Conservation (phyloP, 2,329 filamentous ascomycete species). For the Phyllosticta ampelicida region DNA sequence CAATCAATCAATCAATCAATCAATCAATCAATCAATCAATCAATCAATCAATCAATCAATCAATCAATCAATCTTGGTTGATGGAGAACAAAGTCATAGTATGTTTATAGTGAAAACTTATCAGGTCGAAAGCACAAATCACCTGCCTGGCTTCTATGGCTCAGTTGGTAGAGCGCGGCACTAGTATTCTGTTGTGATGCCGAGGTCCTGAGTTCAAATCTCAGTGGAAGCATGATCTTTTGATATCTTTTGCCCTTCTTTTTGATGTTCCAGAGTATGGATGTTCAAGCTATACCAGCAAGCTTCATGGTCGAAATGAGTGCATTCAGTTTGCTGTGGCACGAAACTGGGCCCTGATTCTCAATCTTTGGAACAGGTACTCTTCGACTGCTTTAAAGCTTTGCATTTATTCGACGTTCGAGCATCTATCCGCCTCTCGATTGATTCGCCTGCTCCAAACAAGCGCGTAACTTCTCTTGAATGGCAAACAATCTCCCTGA, state of each 20-base stretch:
- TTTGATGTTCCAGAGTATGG: no score
- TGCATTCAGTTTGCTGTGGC: no score
- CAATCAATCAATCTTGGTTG: no score
- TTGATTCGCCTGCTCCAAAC: neutral
- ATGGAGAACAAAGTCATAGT: no score
- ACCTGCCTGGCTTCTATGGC: constrained; percentile 10
- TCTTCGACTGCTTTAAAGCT: neutral
- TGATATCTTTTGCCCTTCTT: neutral
- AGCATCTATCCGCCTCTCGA: neutral
- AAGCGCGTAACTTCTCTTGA: neutral
- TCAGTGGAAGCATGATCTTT: constrained; percentile 11
- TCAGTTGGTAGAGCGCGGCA: constrained; percentile 11
- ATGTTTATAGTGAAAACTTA: no score
- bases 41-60: no score
- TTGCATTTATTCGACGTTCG: neutral
- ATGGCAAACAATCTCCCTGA: neutral
- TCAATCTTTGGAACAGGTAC: neutral
- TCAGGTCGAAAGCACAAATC: no score
- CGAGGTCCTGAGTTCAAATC: constrained; percentile 11
- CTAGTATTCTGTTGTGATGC: constrained; percentile 5
- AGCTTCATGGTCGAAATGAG: no score
- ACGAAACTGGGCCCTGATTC: no score
- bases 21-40: no score
- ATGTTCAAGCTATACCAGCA: no score
- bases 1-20: no score